Evolutionary conservation across 805 yeast genomes (phyloP).

Genomic region (Lachancea mirantina): DNA sequence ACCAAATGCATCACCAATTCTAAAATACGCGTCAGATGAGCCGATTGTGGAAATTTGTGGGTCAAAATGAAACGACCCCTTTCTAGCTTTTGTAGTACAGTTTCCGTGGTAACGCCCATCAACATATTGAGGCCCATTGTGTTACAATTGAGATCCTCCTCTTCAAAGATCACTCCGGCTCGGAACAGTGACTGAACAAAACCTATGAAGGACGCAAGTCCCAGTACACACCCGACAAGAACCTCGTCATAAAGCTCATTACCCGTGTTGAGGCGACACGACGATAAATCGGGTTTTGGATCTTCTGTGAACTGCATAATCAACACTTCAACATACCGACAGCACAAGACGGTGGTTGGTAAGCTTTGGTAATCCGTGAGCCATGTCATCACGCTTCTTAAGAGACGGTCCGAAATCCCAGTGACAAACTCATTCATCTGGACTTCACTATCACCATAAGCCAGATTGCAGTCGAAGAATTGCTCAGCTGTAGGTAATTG

Average conservation of each 20-base stretch:
- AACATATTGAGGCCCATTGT: conserved; percentile 48
- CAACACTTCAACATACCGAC: conserved; percentile 62
- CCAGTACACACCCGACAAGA: conserved; percentile 44
- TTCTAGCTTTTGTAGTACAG: conserved; percentile 3
- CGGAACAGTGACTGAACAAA: conserved; percentile 39
- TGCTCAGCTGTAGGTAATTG: conserved; percentile 38
- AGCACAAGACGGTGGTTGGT: conserved; percentile 71
- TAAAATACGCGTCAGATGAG: conserved; percentile 15
- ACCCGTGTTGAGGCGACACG: conserved; percentile 17
- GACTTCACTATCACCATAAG: conserved; percentile 19
- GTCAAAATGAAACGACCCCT: conserved; percentile 1
- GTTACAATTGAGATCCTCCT: conserved; percentile 66
- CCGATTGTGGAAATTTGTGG: conserved; percentile 12
- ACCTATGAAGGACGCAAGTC: conserved; percentile 48
- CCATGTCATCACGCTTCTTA: conserved; percentile 63
- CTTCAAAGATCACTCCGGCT: conserved; percentile 60
- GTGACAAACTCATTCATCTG: conserved; percentile 37
- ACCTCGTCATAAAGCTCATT: conserved; percentile 41
- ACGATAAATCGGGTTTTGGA: conserved; percentile 11
- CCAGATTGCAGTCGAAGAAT: conserved; percentile 37
- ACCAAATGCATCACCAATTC: conserved; percentile 17
- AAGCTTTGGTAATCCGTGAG: conserved; percentile 58
- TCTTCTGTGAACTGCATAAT: conserved; percentile 35
- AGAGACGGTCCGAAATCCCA: conserved; percentile 46
- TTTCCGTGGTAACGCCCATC: conserved; percentile 10